These are phyloP conservation scores for Aspergillus clavatus DNA, from an alignment of 2,329 filamentous ascomycete genomes.

Conservation along the genomic window DNA sequence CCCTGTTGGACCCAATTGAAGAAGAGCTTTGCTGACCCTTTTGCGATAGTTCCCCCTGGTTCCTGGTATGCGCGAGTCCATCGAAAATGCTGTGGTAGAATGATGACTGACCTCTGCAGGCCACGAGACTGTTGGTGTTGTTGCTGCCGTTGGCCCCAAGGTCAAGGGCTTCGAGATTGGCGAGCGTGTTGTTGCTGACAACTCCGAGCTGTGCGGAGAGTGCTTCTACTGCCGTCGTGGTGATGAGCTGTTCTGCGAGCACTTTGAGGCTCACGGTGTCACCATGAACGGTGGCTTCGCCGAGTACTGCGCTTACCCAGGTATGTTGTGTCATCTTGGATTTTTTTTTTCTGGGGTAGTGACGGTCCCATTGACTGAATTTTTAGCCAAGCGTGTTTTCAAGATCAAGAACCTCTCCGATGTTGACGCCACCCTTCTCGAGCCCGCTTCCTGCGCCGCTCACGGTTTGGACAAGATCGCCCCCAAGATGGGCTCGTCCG, in stretches of 20 bases:
- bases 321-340: slow-evolving; percentile 15
- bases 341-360: too few relatives aligned
- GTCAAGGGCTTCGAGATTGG: slow-evolving; percentile 58
- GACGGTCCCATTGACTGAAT: slow-evolving; percentile 7
- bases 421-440: slow-evolving; percentile 65
- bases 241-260: slow-evolving; percentile 63
- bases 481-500: slow-evolving; percentile 59
- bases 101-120: slow-evolving; percentile 37
- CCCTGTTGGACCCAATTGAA: too few relatives aligned
- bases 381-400: slow-evolving; percentile 54
- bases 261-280: slow-evolving; percentile 59
- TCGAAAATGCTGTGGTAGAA: not conserved
- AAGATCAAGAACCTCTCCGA: slow-evolving; percentile 62
- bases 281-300: slow-evolving; percentile 65
- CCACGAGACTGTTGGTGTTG: slow-evolving; percentile 63
- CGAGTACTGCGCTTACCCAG: slow-evolving; percentile 58
- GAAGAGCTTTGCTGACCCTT: slow-evolving; percentile 3
- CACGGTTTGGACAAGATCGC: slow-evolving; percentile 66
- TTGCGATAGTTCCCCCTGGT: slow-evolving; percentile 57
- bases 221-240: slow-evolving; percentile 71
- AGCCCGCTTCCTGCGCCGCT: slow-evolving; percentile 66
- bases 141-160: slow-evolving; percentile 55
- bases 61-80: slow-evolving; percentile 36
- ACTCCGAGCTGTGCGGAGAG: slow-evolving; percentile 60
- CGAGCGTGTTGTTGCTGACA: slow-evolving; percentile 57